phyloP scores from a whole-genome alignment of 805 yeast genomes.

The Myxozyma lipomycoides region DNA sequence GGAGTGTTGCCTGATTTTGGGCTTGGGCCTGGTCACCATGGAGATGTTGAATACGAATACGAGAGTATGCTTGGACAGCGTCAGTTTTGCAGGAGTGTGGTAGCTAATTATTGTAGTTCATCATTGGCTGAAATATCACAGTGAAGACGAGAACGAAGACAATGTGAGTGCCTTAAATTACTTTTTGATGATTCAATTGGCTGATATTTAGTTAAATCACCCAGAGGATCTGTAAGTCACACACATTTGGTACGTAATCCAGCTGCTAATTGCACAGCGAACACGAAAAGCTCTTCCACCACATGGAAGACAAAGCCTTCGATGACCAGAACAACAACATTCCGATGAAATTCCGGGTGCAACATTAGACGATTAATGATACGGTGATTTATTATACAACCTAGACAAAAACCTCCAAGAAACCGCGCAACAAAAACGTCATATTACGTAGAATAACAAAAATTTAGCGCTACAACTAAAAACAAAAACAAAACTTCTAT shows the following conservation, averaged over 20 bases:
- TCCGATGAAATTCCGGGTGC: slow-evolving; percentile 22
- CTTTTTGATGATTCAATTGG: not conserved
- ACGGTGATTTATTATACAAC: too few species aligned
- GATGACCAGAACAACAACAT: slow-evolving; percentile 22
- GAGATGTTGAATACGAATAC: slow-evolving; percentile 88
- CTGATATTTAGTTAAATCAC: slow-evolving; percentile 1
- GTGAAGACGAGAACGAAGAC: slow-evolving; percentile 29
- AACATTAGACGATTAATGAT: too few species aligned
- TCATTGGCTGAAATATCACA: slow-evolving; percentile 71
- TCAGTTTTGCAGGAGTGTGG: too few species aligned
- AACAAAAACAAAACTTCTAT: too few species aligned
- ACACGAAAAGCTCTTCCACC: slow-evolving; percentile 25
- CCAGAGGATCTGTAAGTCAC: slow-evolving; percentile 11
- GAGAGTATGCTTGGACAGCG: slow-evolving; percentile 49
- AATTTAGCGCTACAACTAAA: too few species aligned
- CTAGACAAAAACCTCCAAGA: too few species aligned
- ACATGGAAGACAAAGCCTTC: slow-evolving; percentile 20
- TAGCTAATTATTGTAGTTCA: slow-evolving; percentile 67
- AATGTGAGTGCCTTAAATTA: slow-evolving; percentile 4
- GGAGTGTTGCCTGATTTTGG: slow-evolving; percentile 87
- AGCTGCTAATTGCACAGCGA: slow-evolving; percentile 13
- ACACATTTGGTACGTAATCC: not conserved
- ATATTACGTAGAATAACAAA: not conserved
- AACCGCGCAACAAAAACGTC: too few species aligned
- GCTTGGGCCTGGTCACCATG: slow-evolving; percentile 90